Evolutionary conservation across 1,284 basidiomycete genomes (phyloP).

Genomic region (Sporisorium scitamineum): DNA sequence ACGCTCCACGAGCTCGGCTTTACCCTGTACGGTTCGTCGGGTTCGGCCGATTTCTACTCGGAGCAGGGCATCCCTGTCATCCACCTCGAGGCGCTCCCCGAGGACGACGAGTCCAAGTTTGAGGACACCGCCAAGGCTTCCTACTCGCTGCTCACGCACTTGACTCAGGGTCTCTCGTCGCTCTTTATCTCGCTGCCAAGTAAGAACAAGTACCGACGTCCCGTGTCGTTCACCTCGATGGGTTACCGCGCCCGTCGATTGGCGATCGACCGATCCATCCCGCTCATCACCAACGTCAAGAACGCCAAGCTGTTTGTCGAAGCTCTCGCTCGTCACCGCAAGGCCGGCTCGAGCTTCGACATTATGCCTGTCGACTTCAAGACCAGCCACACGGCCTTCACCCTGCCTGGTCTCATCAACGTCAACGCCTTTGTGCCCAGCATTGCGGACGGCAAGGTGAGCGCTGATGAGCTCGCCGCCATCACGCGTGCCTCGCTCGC

Average conservation of each 20-base stretch:
- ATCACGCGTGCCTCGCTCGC: constrained; percentile 61
- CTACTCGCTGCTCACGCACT: constrained; percentile 67
- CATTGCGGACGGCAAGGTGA: constrained; percentile 72
- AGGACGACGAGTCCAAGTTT: constrained; percentile 65
- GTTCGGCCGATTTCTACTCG: constrained; percentile 77
- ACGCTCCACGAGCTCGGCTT: constrained; percentile 94
- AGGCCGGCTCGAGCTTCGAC: constrained; percentile 81
- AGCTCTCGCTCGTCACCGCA: constrained; percentile 79
- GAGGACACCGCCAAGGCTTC: constrained; percentile 64
- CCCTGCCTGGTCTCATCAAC: constrained; percentile 92
- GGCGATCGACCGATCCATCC: constrained; percentile 99
- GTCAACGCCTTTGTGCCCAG: constrained; percentile 88
- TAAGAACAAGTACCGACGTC: constrained; percentile 96
- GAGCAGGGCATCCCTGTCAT: constrained; percentile 68
- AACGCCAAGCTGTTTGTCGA: constrained; percentile 97
- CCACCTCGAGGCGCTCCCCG: constrained; percentile 67
- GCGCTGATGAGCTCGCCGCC: constrained; percentile 76
- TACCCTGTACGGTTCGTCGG: constrained; percentile 95
- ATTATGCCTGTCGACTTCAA: constrained; percentile 93
- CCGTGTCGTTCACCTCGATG: constrained; percentile 95
- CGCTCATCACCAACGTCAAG: constrained; percentile 98
- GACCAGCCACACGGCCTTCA: constrained; percentile 86
- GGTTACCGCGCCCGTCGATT: constrained; percentile 96
- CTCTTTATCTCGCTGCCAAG: constrained; percentile 99
- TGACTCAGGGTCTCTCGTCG: constrained; percentile 67